Evolutionary conservation across 148 eudicot genomes (phyloP), one percentile per base, ranked within the genome.

Genomic region (Arbutus unedo): DNA sequence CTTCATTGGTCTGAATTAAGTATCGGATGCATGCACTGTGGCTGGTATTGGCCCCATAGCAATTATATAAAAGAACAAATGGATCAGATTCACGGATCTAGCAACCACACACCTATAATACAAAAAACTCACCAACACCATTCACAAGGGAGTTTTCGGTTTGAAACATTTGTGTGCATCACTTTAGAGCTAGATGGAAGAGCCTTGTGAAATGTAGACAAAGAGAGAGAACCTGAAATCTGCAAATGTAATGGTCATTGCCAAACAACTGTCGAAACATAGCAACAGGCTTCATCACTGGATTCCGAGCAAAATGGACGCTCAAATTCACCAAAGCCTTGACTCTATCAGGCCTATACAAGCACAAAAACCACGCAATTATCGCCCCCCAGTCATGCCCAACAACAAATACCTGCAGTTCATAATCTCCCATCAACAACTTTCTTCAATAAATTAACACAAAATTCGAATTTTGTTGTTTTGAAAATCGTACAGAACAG

Each of bases 281-380:
- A 43, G 44, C 70, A 6, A 78, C 77, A 2, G 49, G 25, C 48
- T 68, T 21, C 8, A 25, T 25, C 9, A 41, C 25, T 3, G 82
- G 78, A 81, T 18, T 38, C 54, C 78, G 70, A 31, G 45, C 5
- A 44, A 78, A 83, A 41, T 77, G 75, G 19, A 83, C 64, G 41
- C 85, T 76, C 67, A 83, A 38, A 47, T 41, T 77, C 68, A 77
- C 81, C 66, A 77, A 18, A 38, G 82, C 82, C 62, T 81, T 81
- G 76, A 81, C 38, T 49, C 60, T 49, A 51, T 81, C 82, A 25
- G 82, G 82, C 62, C 82, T 81, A 18, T 44, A 81, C 82, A 68
- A 49, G 62, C 82, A 81, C 71, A 81, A 67, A 74, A 25, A 21
- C 82, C 82, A 81, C 7, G 76, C 82, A 19, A 81, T 31, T 8